These are phyloP conservation scores for Phragmites australis DNA, from an alignment of 176 grass and related monocot genomes.

Conservation along the genomic window DNA sequence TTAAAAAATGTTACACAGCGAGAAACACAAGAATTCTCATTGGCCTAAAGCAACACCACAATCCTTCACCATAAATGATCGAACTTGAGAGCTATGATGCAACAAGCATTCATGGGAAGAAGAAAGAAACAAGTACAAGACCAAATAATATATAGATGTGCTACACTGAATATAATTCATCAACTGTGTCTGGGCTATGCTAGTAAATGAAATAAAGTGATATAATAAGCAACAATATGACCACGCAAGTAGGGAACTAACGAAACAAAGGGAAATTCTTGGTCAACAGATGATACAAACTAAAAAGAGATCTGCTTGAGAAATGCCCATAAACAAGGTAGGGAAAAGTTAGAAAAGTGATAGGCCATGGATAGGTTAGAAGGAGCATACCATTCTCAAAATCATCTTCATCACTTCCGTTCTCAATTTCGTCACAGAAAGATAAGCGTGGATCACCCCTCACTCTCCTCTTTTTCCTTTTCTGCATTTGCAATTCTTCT, in stretches of 20 bases:
- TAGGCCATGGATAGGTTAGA: conserved; percentile 15
- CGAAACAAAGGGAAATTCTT: not conserved
- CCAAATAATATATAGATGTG: not conserved
- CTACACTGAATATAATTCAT: not conserved
- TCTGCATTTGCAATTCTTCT: conserved; percentile 88
- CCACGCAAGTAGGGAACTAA: not conserved
- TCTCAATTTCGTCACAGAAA: conserved; percentile 82
- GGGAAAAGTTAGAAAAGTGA: conserved; percentile 15
- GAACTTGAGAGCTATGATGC: not conserved
- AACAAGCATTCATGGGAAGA: not conserved
- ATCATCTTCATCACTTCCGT: conserved; percentile 88
- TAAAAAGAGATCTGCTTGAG: not conserved
- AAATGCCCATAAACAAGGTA: not conserved
- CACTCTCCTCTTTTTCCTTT: conserved; percentile 93
- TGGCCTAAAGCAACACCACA: not conserved
- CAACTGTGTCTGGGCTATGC: not conserved
- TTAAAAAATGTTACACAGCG: not conserved
- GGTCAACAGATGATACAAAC: not conserved
- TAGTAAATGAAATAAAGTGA: conserved; percentile 23
- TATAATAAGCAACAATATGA: not conserved
- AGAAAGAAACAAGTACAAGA: not conserved
- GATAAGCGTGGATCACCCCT: conserved; percentile 86
- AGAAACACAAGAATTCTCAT: not conserved
- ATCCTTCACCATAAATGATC: not conserved
- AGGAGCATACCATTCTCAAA: conserved; percentile 61